Percentiles rank a stretch among this genome's conserved stretches.
Evolutionary conservation across 208 protist genomes (phyloP).

Genomic region (Porcisia deanei): DNA sequence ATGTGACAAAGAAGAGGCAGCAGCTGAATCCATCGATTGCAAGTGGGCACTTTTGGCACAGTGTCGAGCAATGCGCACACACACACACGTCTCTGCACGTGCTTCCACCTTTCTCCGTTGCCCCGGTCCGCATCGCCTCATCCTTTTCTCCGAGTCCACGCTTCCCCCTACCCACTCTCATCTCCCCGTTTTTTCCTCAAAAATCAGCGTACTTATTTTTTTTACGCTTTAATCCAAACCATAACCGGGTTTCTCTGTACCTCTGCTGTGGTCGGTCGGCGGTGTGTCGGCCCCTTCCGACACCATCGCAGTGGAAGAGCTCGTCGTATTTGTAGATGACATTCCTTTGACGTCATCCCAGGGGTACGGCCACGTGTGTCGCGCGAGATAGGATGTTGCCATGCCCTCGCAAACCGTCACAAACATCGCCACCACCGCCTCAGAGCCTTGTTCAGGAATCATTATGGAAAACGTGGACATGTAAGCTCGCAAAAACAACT

Average conservation of each 20-base stretch:
- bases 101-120: background rate
- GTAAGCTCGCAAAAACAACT: slow-evolving; percentile 68
- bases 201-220: background rate
- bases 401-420: slow-evolving; percentile 53
- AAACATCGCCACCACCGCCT: slow-evolving; percentile 51
- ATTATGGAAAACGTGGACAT: slow-evolving; percentile 79
- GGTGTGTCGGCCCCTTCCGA: slow-evolving; percentile 27
- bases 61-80: no score
- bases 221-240: slow-evolving; percentile 10
- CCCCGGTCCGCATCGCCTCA: background rate
- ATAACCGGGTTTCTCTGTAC: slow-evolving; percentile 1
- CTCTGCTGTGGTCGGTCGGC: background rate
- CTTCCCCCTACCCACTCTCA: background rate
- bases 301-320: slow-evolving; percentile 26
- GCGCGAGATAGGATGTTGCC: slow-evolving; percentile 58
- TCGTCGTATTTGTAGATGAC: slow-evolving; percentile 15
- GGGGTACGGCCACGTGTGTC: slow-evolving; percentile 70
- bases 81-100: background rate
- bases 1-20: no score
- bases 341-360: slow-evolving; percentile 19
- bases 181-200: background rate
- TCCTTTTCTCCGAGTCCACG: background rate
- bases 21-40: no score
- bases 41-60: no score
- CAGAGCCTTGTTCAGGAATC: slow-evolving; percentile 60